A percentile compares a stretch with the other conserved stretches of the same genome.
Evolutionary conservation across 2,329 filamentous ascomycete genomes (phyloP).

Genomic region (Simplicillium aogashimaense): DNA sequence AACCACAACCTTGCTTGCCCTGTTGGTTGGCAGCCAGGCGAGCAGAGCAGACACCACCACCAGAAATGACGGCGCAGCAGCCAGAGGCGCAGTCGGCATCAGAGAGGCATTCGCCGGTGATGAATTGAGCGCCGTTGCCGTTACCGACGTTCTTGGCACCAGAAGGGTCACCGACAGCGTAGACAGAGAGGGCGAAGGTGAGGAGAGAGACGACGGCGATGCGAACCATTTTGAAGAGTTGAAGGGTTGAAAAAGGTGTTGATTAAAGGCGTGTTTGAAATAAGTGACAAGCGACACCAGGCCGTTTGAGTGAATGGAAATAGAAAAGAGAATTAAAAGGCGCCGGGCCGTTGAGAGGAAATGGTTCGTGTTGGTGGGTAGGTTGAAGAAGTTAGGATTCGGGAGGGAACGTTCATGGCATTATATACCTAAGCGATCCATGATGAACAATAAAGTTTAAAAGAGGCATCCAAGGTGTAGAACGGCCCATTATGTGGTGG

Average conservation of each 20-base stretch:
- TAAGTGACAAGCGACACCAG: no score
- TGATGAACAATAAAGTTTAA: no score
- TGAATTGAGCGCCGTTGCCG: slow-evolving; percentile 15
- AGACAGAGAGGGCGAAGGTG: slow-evolving; percentile 9
- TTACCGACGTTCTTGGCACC: slow-evolving; percentile 15
- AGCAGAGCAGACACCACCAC: slow-evolving; percentile 18
- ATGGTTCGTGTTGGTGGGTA: no score
- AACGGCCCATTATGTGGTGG: no score
- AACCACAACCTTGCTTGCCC: slow-evolving; percentile 23
- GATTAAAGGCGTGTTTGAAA: no score
- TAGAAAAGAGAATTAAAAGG: no score
- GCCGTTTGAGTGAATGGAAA: no score
- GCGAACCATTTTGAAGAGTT: slow-evolving; percentile 21
- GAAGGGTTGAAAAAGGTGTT: neutral
- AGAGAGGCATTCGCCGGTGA: slow-evolving; percentile 14
- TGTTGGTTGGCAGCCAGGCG: slow-evolving; percentile 14
- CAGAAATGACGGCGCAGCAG: slow-evolving; percentile 17
- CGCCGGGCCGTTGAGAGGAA: no score
- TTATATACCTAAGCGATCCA: no score
- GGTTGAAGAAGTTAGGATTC: no score
- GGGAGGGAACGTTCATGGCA: no score
- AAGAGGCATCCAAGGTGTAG: no score
- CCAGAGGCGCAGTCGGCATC: slow-evolving; percentile 17
- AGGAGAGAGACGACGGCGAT: slow-evolving; percentile 13
- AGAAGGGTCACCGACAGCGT: slow-evolving; percentile 10